Conservation (phyloP, 805 yeast species). For the Wickerhamomyces chaumierensis region DNA sequence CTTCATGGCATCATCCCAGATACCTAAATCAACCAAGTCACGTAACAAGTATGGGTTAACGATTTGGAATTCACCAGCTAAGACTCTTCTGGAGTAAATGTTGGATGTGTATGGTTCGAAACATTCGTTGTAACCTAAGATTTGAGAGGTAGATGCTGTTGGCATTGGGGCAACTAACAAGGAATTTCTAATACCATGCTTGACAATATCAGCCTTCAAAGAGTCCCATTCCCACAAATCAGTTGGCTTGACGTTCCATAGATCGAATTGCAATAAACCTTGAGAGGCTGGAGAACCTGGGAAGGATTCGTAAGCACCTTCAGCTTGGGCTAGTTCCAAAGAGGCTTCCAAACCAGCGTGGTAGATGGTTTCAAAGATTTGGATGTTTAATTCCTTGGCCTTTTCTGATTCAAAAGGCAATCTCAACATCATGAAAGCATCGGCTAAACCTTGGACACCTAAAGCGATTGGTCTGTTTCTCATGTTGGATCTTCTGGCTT, state of each 20-base stretch:
- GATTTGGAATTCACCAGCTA: constrained; percentile 89
- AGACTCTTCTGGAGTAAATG: constrained; percentile 79
- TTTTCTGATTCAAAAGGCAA: constrained; percentile 77
- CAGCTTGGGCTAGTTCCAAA: constrained; percentile 57
- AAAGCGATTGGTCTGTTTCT: constrained; percentile 90
- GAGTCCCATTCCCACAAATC: constrained; percentile 79
- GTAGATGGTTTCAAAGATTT: constrained; percentile 90
- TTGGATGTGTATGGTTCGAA: constrained; percentile 95
- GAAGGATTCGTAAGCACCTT: constrained; percentile 65
- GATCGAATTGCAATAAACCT: constrained; percentile 76
- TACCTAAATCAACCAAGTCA: constrained; percentile 70
- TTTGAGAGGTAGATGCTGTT: constrained; percentile 95
- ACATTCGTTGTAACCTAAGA: constrained; percentile 87
- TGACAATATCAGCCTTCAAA: constrained; percentile 45
- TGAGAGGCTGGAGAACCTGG: constrained; percentile 84
- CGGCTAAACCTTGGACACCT: constrained; percentile 98
- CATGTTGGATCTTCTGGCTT: constrained; percentile 65
- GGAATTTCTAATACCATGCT: constrained; percentile 76
- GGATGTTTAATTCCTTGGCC: constrained; percentile 66
- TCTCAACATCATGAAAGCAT: constrained; percentile 68
- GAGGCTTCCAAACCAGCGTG: constrained; percentile 90
- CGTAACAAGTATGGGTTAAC: constrained; percentile 78
- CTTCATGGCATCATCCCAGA: constrained; percentile 78
- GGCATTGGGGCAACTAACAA: constrained; percentile 93
- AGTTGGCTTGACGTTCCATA: constrained; percentile 76